These are phyloP conservation scores for Yamadazyma conglobata DNA, from an alignment of 1,139 yeast genomes.

Conservation along the genomic window DNA sequence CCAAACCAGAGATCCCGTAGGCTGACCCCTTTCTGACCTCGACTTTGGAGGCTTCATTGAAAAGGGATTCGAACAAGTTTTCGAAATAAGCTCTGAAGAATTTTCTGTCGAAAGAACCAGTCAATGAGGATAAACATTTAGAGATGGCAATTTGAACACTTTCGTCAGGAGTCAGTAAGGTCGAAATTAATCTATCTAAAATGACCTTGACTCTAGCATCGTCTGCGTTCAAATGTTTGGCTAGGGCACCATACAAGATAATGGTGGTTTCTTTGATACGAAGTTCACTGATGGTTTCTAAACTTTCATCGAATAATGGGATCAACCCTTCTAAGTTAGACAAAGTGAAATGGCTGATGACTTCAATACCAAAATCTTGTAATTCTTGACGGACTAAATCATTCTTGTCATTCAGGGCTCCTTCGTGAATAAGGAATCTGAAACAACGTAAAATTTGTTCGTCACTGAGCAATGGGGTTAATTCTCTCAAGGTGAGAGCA, in stretches of 20 bases:
- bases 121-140: constrained; percentile 81
- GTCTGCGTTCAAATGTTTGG: constrained; percentile 65
- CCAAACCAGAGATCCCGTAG: constrained; percentile 90
- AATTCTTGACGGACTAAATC: constrained; percentile 73
- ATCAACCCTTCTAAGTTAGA: constrained; percentile 64
- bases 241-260: constrained; percentile 83
- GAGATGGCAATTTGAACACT: constrained; percentile 86
- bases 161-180: constrained; percentile 85
- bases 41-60: constrained; percentile 43
- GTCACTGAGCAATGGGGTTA: constrained; percentile 47
- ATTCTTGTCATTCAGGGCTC: constrained; percentile 73
- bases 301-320: constrained; percentile 68
- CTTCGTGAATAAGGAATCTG: constrained; percentile 54
- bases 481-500: constrained; percentile 61
- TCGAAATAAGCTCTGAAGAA: constrained; percentile 55
- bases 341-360: constrained; percentile 65
- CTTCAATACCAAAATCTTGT: constrained; percentile 82
- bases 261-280: constrained; percentile 75
- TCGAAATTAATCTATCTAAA: constrained; percentile 64
- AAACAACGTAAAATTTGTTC: constrained; percentile 49
- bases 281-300: constrained; percentile 54
- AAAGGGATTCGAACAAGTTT: constrained; percentile 50
- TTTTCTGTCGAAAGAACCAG: constrained; percentile 46
- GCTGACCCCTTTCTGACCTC: constrained; percentile 89
- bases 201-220: constrained; percentile 67